Conservation (phyloP, 495 filamentous ascomycete genomes). For the Annulohypoxylon stygium region DNA sequence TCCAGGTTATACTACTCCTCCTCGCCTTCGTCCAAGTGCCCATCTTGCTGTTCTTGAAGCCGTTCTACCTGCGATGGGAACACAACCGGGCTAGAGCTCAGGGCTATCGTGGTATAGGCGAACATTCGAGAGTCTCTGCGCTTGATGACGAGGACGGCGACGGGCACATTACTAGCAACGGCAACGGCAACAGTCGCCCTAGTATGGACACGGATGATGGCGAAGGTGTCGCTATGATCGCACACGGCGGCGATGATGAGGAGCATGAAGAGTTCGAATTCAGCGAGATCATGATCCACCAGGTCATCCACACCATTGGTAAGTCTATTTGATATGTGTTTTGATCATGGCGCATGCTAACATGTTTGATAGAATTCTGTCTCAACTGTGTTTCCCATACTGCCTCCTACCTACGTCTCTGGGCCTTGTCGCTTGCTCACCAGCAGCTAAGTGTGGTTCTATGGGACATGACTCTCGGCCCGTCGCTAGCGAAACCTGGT, state of each 20-base stretch:
- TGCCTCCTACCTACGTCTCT: conserved; percentile 97
- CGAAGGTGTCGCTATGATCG: conserved; percentile 93
- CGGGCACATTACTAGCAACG: conserved; percentile 47
- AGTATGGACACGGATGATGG: conserved; percentile 79
- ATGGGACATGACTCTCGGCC: conserved; percentile 93
- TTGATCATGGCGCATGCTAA: conserved; percentile 22
- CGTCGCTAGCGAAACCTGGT: conserved; percentile 75
- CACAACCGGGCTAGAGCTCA: conserved; percentile 87
- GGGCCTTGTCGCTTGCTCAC: conserved; percentile 96
- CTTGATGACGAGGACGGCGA: conserved; percentile 86
- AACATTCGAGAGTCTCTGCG: conserved; percentile 85
- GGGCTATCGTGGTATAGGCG: conserved; percentile 93
- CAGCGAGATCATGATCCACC: conserved; percentile 96
- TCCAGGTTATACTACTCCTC: conserved; percentile 86
- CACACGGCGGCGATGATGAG: conserved; percentile 80
- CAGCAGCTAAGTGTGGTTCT: conserved; percentile 97
- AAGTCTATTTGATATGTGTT: conserved; percentile 52
- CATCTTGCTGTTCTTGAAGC: conserved; percentile 92
- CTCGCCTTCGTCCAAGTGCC: conserved; percentile 89
- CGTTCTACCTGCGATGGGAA: conserved; percentile 91
- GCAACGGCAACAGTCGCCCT: conserved; percentile 68
- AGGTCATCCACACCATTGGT: conserved; percentile 98
- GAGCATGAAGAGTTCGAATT: conserved; percentile 98
- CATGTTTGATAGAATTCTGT: conserved; percentile 82
- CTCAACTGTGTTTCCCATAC: conserved; percentile 99